Evolutionary conservation across 2,329 filamentous ascomycete species (phyloP).

Genomic region (Pyrenophora seminiperda): DNA sequence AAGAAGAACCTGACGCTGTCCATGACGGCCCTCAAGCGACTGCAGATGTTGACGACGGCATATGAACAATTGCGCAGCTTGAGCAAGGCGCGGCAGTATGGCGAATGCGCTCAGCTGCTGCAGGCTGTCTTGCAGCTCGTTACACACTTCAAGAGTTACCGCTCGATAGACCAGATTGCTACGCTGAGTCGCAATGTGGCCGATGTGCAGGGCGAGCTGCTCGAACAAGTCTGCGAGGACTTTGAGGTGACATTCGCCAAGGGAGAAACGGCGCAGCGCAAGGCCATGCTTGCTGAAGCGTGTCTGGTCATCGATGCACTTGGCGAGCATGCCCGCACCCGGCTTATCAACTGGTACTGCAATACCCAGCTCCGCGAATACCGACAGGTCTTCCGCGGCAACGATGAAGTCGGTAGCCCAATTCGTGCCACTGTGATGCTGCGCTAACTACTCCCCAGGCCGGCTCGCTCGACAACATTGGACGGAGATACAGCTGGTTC

Average conservation of each 20-base stretch:
- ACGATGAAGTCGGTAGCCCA: slow-evolving; percentile 68
- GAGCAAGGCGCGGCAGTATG: slow-evolving; percentile 85
- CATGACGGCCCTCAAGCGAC: slow-evolving; percentile 94
- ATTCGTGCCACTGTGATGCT: background rate
- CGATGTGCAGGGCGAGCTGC: slow-evolving; percentile 86
- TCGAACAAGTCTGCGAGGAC: slow-evolving; percentile 99
- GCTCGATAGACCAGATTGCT: slow-evolving; percentile 97
- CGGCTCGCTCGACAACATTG: slow-evolving; percentile 94
- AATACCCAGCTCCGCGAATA: slow-evolving; percentile 97
- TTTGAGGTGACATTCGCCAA: slow-evolving; percentile 96
- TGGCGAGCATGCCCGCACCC: slow-evolving; percentile 80
- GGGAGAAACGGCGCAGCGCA: slow-evolving; percentile 74
- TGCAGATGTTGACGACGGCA: slow-evolving; percentile 99
- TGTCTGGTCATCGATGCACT: slow-evolving; percentile 94
- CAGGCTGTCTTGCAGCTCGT: slow-evolving; percentile 97
- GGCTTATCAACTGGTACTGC: slow-evolving; percentile 94
- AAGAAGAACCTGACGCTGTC: slow-evolving; percentile 95
- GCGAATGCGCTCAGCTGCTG: slow-evolving; percentile 90
- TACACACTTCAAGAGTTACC: slow-evolving; percentile 97
- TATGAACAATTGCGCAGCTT: slow-evolving; percentile 91
- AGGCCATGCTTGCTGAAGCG: slow-evolving; percentile 77
- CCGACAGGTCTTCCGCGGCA: slow-evolving; percentile 90
- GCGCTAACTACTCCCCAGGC: slow-evolving; percentile 54
- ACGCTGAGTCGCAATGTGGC: slow-evolving; percentile 89
- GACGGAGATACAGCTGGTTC: slow-evolving; percentile 94